A percentile compares a stretch with the other conserved stretches of the same genome.
Conservation (phyloP, 768 basidiomycete species). For the Ramaria sp. region DNA sequence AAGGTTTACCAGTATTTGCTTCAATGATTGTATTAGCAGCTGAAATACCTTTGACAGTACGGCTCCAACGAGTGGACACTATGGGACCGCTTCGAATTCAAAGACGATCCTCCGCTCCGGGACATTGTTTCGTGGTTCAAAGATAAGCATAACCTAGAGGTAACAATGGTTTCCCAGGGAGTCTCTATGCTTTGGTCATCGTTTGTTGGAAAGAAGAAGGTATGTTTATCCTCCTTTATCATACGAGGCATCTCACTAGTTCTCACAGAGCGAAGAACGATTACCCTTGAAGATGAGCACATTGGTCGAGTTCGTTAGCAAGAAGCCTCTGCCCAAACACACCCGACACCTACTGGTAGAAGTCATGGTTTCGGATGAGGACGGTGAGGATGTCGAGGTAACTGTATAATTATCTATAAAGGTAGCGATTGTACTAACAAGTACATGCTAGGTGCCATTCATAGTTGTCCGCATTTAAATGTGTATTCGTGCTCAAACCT, state of each 20-base stretch:
- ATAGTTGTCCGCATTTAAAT: conserved; percentile 60
- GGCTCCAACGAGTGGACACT: conserved; percentile 88
- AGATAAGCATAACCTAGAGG: conserved; percentile 71
- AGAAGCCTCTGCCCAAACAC: conserved; percentile 82
- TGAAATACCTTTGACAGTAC: conserved; percentile 32
- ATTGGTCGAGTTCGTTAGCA: conserved; percentile 88
- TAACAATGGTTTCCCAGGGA: conserved; percentile 94
- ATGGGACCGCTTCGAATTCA: conserved; percentile 95
- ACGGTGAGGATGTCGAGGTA: conserved; percentile 93
- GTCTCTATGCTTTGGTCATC: conserved; percentile 98
- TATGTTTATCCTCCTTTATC: conserved; percentile 21
- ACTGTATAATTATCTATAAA: conserved; percentile 10
- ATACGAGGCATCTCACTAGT: neutral
- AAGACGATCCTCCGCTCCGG: conserved; percentile 77
- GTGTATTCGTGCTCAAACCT: neutral
- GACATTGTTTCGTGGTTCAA: conserved; percentile 82
- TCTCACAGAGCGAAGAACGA: conserved; percentile 71
- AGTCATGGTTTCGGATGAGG: conserved; percentile 87
- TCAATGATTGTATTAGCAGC: neutral
- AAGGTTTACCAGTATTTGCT: conserved; percentile 31
- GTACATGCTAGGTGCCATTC: conserved; percentile 57
- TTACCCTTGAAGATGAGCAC: conserved; percentile 83
- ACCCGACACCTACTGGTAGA: conserved; percentile 82
- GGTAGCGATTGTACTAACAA: conserved; percentile 6
- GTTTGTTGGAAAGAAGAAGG: conserved; percentile 91